These are phyloP conservation scores for Calonectria naviculata DNA, from an alignment of 2,329 filamentous ascomycete species.

Conservation along the genomic window DNA sequence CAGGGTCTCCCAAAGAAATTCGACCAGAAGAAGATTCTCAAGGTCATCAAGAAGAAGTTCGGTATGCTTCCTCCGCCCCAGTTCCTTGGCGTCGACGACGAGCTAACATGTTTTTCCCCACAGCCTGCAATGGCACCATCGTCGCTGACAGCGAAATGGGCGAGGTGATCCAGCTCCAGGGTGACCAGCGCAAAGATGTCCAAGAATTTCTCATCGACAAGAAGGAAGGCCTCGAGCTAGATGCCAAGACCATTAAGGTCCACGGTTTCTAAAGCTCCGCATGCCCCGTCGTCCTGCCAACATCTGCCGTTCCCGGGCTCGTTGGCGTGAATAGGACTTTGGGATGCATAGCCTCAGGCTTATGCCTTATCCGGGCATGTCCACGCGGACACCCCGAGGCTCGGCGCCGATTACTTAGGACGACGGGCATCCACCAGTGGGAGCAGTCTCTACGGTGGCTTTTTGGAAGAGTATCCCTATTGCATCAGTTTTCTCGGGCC, in stretches of 20 bases:
- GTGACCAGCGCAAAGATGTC: slow-evolving; percentile 98
- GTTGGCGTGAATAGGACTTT: slow-evolving; percentile 45
- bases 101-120: slow-evolving; percentile 12
- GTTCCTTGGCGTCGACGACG: not conserved
- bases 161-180: slow-evolving; percentile 99
- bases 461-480: slow-evolving; percentile 40
- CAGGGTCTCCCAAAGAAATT: slow-evolving; percentile 99
- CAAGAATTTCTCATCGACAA: slow-evolving; percentile 97
- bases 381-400: slow-evolving; percentile 43
- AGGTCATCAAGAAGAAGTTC: slow-evolving; percentile 99
- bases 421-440: slow-evolving; percentile 45
- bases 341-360: slow-evolving; percentile 45
- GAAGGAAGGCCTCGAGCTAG: slow-evolving; percentile 92
- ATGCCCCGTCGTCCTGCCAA: slow-evolving; percentile 53
- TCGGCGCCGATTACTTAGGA: slow-evolving; percentile 46
- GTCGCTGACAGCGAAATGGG: slow-evolving; percentile 96
- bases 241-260: slow-evolving; percentile 97
- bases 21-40: slow-evolving; percentile 99
- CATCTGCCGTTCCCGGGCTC: slow-evolving; percentile 42
- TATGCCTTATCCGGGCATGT: slow-evolving; percentile 44
- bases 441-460: slow-evolving; percentile 38
- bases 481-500: slow-evolving; percentile 33
- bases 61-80: slow-evolving; percentile 64
- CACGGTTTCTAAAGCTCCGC: slow-evolving; percentile 60
- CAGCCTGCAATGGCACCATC: slow-evolving; percentile 99